Conservation (phyloP, 1,284 basidiomycete species). For the Tylopilus sp. region DNA sequence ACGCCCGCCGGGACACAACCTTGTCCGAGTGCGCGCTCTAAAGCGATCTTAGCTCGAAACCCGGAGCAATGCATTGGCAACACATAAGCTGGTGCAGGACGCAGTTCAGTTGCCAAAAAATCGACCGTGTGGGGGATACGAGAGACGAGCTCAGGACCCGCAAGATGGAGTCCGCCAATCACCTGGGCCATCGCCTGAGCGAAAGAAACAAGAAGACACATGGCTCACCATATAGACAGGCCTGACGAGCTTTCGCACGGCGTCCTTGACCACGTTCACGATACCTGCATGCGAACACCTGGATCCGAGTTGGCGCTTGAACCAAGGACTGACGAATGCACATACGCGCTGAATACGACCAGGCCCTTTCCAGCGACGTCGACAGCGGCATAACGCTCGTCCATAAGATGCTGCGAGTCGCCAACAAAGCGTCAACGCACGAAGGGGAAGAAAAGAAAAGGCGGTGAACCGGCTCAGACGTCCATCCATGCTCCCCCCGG, state of each 20-base stretch:
- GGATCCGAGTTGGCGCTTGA: neutral
- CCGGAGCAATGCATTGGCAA: conserved; percentile 84
- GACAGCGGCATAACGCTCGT: conserved; percentile 74
- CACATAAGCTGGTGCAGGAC: conserved; percentile 64
- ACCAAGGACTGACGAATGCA: conserved; percentile 11
- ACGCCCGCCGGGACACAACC: conserved; percentile 73
- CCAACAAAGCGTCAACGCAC: neutral
- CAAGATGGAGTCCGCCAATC: conserved; percentile 78
- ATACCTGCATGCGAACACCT: conserved; percentile 84
- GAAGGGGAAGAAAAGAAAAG: neutral
- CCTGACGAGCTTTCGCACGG: conserved; percentile 53
- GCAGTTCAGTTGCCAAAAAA: conserved; percentile 58
- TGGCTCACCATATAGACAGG: conserved; percentile 68
- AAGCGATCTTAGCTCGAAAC: conserved; percentile 64
- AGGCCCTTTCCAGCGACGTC: conserved; percentile 78
- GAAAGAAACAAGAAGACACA: neutral
- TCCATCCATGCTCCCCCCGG: conserved; percentile 53
- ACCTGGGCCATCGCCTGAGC: conserved; percentile 41
- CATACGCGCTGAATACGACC: conserved; percentile 77
- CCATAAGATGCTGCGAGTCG: conserved; percentile 61
- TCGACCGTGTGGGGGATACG: conserved; percentile 69
- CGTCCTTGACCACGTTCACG: conserved; percentile 75
- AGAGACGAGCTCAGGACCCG: conserved; percentile 55
- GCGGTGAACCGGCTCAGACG: conserved; percentile 53
- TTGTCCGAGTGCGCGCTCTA: conserved; percentile 66